A percentile compares a stretch with the other conserved stretches of the same genome.
phyloP scores from a whole-genome alignment of 148 eudicot species.

The Dianthus caryophyllus region DNA sequence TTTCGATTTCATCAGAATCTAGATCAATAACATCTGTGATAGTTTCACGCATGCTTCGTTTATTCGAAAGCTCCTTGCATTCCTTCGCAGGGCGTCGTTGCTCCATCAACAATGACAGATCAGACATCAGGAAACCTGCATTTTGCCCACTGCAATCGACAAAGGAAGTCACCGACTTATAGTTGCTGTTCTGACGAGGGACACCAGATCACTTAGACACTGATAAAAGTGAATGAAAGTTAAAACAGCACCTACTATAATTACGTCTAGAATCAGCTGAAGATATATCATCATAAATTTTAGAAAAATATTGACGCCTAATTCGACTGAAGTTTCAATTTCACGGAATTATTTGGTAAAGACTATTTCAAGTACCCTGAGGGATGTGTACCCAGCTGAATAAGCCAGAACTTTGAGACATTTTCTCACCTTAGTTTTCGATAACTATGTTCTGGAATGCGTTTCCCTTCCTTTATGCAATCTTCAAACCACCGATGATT shows the following conservation, averaged over 20 bases:
- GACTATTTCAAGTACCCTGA: background rate
- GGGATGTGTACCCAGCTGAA: background rate
- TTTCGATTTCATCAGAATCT: slow-evolving; percentile 39
- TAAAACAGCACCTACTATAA: background rate
- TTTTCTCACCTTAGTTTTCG: slow-evolving; percentile 47
- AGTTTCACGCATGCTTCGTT: slow-evolving; percentile 27
- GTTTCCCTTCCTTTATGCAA: slow-evolving; percentile 60
- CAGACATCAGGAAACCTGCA: slow-evolving; percentile 43
- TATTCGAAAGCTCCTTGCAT: slow-evolving; percentile 21
- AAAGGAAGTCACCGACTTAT: background rate
- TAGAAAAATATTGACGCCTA: background rate
- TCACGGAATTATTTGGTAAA: background rate
- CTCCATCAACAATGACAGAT: slow-evolving; percentile 24
- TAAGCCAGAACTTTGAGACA: background rate
- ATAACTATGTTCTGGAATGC: slow-evolving; percentile 57
- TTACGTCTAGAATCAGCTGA: background rate
- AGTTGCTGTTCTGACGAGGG: background rate
- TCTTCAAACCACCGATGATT: slow-evolving; percentile 93
- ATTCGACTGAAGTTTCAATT: background rate
- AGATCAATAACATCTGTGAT: slow-evolving; percentile 34
- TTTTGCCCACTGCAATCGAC: slow-evolving; percentile 59
- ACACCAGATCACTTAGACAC: too few relatives aligned
- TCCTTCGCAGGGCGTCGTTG: slow-evolving; percentile 18
- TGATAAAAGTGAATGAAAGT: too few relatives aligned
- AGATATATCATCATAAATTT: background rate